These are phyloP conservation scores for Malus fusca DNA, from an alignment of 306 rosid species.

Conservation along the genomic window DNA sequence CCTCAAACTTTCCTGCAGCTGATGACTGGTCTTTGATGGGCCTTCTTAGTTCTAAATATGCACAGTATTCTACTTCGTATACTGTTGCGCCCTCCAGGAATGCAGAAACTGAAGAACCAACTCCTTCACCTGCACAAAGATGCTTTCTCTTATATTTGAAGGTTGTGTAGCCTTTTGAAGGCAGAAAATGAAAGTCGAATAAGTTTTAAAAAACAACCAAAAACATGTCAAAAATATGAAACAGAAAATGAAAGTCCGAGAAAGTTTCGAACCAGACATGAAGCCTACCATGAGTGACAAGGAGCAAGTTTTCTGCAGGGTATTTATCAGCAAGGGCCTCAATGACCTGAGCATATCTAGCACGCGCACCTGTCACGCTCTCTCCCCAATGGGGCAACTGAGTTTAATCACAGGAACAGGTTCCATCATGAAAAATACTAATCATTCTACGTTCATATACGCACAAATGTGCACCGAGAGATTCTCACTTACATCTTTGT, in stretches of 20 bases:
- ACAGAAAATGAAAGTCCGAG: neutral
- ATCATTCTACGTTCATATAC: neutral
- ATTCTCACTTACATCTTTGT: conserved; percentile 49
- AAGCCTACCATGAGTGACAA: conserved; percentile 78
- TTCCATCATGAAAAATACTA: neutral
- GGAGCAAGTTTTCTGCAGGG: conserved; percentile 67
- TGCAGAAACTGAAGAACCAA: conserved; percentile 52
- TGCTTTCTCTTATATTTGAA: neutral
- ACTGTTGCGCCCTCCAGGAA: conserved; percentile 42
- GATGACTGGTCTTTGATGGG: conserved; percentile 36
- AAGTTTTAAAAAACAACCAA: no score
- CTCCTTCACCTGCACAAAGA: conserved; percentile 64
- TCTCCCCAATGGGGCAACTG: conserved; percentile 79
- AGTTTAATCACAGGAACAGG: conserved; percentile 16
- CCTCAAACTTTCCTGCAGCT: conserved; percentile 58
- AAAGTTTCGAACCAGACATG: neutral
- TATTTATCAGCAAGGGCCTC: conserved; percentile 71
- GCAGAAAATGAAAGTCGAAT: no score
- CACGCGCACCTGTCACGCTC: conserved; percentile 28
- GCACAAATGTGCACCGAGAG: neutral
- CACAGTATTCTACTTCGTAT: conserved; percentile 60
- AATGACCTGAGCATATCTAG: conserved; percentile 49
- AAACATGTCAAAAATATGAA: neutral
- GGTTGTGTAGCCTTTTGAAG: no score
- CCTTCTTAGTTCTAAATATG: conserved; percentile 57